Evolutionary conservation across 116 monocot genomes (phyloP).

Genomic region (Zostera marina): DNA sequence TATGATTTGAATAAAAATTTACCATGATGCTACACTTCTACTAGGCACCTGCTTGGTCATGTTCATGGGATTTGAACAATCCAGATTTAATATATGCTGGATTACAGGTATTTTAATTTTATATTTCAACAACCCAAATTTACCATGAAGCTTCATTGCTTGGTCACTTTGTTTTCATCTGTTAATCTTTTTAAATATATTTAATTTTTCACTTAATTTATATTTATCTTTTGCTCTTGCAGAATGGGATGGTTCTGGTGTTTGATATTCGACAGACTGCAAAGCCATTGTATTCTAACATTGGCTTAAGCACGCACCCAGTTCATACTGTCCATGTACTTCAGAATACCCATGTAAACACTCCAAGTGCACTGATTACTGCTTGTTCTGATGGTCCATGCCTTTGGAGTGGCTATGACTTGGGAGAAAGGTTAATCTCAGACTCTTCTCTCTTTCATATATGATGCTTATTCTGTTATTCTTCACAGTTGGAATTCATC

Average conservation of each 20-base stretch:
- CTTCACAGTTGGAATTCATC: background rate
- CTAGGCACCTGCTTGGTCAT: slow-evolving; percentile 88
- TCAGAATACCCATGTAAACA: slow-evolving; percentile 7
- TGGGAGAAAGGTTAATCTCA: slow-evolving; percentile 10
- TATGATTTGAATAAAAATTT: too few relatives aligned
- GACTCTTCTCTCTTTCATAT: slow-evolving; percentile 1
- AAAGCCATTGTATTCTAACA: slow-evolving; percentile 25
- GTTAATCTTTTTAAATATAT: slow-evolving; percentile 1
- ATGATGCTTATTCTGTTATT: background rate
- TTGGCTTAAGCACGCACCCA: slow-evolving; percentile 50
- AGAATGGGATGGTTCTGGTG: slow-evolving; percentile 71
- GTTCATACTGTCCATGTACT: slow-evolving; percentile 60
- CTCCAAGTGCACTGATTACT: slow-evolving; percentile 32
- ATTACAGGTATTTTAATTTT: slow-evolving; percentile 44
- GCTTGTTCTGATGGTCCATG: slow-evolving; percentile 83
- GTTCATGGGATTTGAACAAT: slow-evolving; percentile 45
- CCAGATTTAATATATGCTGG: slow-evolving; percentile 76
- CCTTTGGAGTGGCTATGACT: slow-evolving; percentile 40
- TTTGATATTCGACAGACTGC: slow-evolving; percentile 93
- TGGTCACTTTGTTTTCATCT: background rate
- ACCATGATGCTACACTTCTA: background rate
- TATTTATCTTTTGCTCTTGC: slow-evolving; percentile 3
- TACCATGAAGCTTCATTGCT: too few relatives aligned
- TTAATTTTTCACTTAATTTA: background rate
- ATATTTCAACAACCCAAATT: too few relatives aligned